These are phyloP conservation scores for Eragrostis tef DNA, from an alignment of 202 grass and related monocot genomes.

Conservation along the genomic window DNA sequence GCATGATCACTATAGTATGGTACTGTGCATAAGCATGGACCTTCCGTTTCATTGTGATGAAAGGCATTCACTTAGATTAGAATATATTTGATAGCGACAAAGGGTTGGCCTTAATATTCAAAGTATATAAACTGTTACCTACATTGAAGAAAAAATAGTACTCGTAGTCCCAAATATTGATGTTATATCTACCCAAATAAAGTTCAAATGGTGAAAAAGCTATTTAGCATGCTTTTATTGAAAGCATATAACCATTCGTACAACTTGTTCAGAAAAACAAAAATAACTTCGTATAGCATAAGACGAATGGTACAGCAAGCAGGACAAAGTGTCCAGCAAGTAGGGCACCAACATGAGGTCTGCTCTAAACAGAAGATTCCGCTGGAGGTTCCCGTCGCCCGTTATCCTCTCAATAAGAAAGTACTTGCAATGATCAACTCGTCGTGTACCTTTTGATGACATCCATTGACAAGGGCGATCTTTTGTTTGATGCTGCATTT, in stretches of 20 bases:
- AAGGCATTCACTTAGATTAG: not conserved
- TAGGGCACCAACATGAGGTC: not conserved
- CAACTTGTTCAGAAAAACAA: too few relatives aligned
- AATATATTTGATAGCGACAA: too few relatives aligned
- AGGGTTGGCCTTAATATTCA: too few relatives aligned
- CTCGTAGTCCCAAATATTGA: too few relatives aligned
- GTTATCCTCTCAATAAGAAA: constrained; percentile 31
- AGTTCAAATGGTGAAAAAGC: too few relatives aligned
- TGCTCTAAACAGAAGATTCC: constrained; percentile 17
- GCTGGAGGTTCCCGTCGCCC: constrained; percentile 18
- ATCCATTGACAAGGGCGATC: not conserved
- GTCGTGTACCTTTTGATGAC: not conserved
- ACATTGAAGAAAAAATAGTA: too few relatives aligned
- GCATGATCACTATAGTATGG: not conserved
- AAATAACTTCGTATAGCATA: too few relatives aligned
- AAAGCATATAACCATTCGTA: too few relatives aligned
- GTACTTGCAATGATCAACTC: not conserved
- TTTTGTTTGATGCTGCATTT: constrained; percentile 42
- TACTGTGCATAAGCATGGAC: not conserved
- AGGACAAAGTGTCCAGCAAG: constrained; percentile 35
- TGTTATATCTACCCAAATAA: too few relatives aligned
- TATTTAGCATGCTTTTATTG: too few relatives aligned
- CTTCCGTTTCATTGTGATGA: not conserved
- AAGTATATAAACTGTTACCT: too few relatives aligned
- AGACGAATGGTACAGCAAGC: not conserved